Percentiles rank a stretch among this genome's conserved stretches.
These are phyloP conservation scores for Irpex lacteus DNA, from an alignment of 1,284 basidiomycete genomes.

Conservation along the genomic window DNA sequence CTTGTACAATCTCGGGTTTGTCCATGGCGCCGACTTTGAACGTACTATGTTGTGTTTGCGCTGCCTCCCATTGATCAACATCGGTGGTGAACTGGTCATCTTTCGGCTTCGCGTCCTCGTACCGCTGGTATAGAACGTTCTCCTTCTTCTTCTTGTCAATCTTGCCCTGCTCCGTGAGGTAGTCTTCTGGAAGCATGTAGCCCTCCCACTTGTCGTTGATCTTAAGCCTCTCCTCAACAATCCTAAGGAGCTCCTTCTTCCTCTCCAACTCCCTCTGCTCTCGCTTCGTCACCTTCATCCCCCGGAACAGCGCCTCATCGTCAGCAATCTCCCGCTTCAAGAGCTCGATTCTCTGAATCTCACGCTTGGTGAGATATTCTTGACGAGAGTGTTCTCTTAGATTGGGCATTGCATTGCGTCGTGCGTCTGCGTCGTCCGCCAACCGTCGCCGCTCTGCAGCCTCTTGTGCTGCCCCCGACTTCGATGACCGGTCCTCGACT, in stretches of 20 bases:
- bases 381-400: conserved; percentile 86
- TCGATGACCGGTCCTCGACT: conserved; percentile 90
- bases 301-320: conserved; percentile 84
- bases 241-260: conserved; percentile 89
- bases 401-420: conserved; percentile 77
- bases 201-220: conserved; percentile 95
- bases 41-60: conserved; percentile 87
- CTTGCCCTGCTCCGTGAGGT: conserved; percentile 98
- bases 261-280: conserved; percentile 82
- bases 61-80: conserved; percentile 94
- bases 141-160: conserved; percentile 97
- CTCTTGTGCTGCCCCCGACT: conserved; percentile 76
- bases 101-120: conserved; percentile 87
- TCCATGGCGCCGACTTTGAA: conserved; percentile 90
- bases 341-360: conserved; percentile 94
- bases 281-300: conserved; percentile 84
- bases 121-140: conserved; percentile 90
- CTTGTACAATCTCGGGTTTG: conserved; percentile 75
- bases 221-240: conserved; percentile 91
- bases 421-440: conserved; percentile 82
- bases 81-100: conserved; percentile 94
- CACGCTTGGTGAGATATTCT: conserved; percentile 94
- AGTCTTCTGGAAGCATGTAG: conserved; percentile 94
- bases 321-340: conserved; percentile 91
- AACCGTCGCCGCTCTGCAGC: conserved; percentile 78